Evolutionary conservation across 192 early-diverging fungal species (phyloP), one percentile per base, ranked within the genome.

Genomic region (Backusella morwellensis): DNA sequence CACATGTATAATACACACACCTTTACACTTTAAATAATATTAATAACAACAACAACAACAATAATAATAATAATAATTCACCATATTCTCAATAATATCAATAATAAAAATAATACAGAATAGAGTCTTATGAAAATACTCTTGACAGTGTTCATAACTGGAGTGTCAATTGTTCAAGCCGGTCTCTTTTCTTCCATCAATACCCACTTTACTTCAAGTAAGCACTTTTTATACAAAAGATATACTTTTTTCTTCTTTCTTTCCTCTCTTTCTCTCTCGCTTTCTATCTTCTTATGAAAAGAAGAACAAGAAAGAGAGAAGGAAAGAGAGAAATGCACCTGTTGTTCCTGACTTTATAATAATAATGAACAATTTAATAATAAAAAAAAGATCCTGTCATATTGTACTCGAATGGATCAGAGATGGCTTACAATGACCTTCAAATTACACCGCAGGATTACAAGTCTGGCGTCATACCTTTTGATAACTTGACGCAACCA

Each of bases 401-500:
- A 23, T 7, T 63, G 19, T 74, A 63, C 52, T 74, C 73, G 9
- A 74, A 74, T 59, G 52, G 54, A 15, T 59, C 50, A 21, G 35
- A 23, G 9, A 38, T 38, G 21, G 52, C 54, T 34, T 38, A 36
- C 35, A 52, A 36, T 26, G 38, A 47, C 17, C 70, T 19, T 59
- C 35, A 35, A 59, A 35, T 63, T 34, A 32, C 32, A 38, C 68
- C 47, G 23, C 69, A 71, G 34, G 67, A 50, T 29, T 71, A 52
- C 67, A 71, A 72, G 36, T 67, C 44, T 15, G 67, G 67, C 17
- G 71, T 77, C 29, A 50, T 77, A 8, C 76, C 68, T 50, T 70
- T 52, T 67, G 47, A 77, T 42, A 72, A 77, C 35, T 47, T 77
- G 15, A 77, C 76, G 8, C 42, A 52, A 69, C 76, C 76, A 36